A percentile compares a stretch with the other conserved stretches of the same genome.
Conservation (phyloP, 805 yeast genomes). For the Cyberlindnera maclurae region DNA sequence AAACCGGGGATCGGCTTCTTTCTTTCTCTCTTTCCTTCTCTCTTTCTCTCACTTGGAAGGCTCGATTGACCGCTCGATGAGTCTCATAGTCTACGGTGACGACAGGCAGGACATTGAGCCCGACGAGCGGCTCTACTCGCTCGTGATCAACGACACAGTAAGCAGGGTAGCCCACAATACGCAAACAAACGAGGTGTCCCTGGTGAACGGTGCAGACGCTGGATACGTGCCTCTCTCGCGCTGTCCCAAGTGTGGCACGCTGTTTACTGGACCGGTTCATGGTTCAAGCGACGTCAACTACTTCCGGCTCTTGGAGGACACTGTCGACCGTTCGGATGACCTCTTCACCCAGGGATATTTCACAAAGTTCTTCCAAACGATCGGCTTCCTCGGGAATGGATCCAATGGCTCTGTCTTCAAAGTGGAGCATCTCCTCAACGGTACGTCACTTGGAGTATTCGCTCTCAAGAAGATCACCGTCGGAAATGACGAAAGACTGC, state of each 20-base stretch:
- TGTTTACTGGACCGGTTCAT: slow-evolving; percentile 1
- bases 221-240: background rate
- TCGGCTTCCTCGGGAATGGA: slow-evolving; percentile 66
- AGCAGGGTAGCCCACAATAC: slow-evolving; percentile 10
- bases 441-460: slow-evolving; percentile 65
- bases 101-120: background rate
- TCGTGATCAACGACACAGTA: slow-evolving; percentile 11
- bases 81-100: slow-evolving; percentile 9
- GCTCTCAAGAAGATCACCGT: slow-evolving; percentile 83
- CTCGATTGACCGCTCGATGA: slow-evolving; percentile 5
- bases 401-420: slow-evolving; percentile 80
- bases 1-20: too few species aligned
- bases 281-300: slow-evolving; percentile 11
- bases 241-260: slow-evolving; percentile 16
- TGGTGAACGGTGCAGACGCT: slow-evolving; percentile 2
- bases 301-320: slow-evolving; percentile 17
- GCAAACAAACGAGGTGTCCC: slow-evolving; percentile 12
- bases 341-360: slow-evolving; percentile 82
- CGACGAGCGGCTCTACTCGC: slow-evolving; percentile 10
- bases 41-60: too few species aligned
- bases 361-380: slow-evolving; percentile 56
- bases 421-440: slow-evolving; percentile 75
- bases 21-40: too few species aligned
- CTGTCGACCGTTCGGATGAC: slow-evolving; percentile 26
- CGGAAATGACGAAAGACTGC: slow-evolving; percentile 66